phyloP scores from a whole-genome alignment of 768 basidiomycete species.

The Lactarius trivialis region DNA sequence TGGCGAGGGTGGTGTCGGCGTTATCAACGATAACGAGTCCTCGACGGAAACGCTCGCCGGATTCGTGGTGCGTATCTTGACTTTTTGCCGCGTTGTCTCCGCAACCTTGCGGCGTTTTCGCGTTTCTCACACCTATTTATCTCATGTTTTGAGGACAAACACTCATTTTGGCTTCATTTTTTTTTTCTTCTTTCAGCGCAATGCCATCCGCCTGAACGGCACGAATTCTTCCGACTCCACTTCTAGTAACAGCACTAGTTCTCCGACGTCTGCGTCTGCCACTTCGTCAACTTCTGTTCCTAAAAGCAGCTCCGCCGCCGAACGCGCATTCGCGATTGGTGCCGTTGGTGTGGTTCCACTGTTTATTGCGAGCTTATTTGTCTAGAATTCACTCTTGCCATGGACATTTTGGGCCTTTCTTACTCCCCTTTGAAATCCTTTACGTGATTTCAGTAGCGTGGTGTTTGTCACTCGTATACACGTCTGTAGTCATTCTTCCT shows the following conservation, averaged over 20 bases:
- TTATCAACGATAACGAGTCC: conserved; percentile 47
- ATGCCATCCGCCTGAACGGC: conserved; percentile 51
- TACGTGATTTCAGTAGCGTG: conserved; percentile 5
- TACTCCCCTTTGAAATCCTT: not conserved
- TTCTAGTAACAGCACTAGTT: conserved; percentile 5
- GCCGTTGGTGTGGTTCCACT: conserved; percentile 10
- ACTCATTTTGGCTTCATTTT: not conserved
- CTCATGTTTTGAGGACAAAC: not conserved
- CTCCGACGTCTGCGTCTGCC: conserved; percentile 15
- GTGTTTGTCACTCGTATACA: not conserved
- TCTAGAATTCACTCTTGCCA: conserved; percentile 1
- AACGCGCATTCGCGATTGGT: conserved; percentile 2
- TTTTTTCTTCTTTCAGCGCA: conserved; percentile 36
- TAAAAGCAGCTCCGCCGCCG: conserved; percentile 7
- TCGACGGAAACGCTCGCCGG: conserved; percentile 33
- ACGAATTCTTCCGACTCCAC: conserved; percentile 28
- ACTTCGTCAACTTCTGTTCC: conserved; percentile 3
- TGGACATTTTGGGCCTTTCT: not conserved
- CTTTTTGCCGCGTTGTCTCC: conserved; percentile 4
- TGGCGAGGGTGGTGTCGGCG: conserved; percentile 53
- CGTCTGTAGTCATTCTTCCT: not conserved
- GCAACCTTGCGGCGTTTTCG: conserved; percentile 3
- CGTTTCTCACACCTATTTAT: not conserved
- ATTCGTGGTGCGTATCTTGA: conserved; percentile 37
- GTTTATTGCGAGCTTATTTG: conserved; percentile 12